phyloP scores from a whole-genome alignment of 1,284 basidiomycete species.

The Rhizoctonia solani region DNA sequence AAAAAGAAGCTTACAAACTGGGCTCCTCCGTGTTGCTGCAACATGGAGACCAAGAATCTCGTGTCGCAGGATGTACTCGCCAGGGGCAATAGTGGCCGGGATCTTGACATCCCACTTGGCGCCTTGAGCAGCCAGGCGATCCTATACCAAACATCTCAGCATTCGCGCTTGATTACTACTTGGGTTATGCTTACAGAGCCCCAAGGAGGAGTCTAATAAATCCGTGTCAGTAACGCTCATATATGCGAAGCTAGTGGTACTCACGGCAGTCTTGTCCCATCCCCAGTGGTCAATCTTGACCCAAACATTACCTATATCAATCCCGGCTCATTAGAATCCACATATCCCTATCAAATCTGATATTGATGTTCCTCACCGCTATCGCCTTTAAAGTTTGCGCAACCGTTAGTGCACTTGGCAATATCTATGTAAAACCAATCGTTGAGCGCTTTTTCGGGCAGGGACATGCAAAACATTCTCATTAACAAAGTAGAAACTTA shows the following conservation, averaged over 20 bases:
- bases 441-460: background rate
- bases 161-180: too few species aligned
- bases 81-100: conserved; percentile 5
- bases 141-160: background rate
- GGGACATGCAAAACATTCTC: background rate
- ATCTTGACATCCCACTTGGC: conserved; percentile 28
- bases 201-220: background rate
- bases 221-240: background rate
- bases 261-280: conserved; percentile 29
- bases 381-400: conserved; percentile 25
- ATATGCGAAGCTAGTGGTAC: background rate
- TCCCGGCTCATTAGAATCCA: background rate
- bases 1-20: conserved; percentile 8
- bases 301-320: conserved; percentile 14
- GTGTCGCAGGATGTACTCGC: conserved; percentile 20
- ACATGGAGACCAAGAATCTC: conserved; percentile 27
- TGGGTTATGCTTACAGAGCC: too few species aligned
- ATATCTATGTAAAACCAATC: conserved; percentile 2
- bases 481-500: background rate
- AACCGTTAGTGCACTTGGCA: conserved; percentile 30
- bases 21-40: conserved; percentile 3
- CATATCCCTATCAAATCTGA: background rate
- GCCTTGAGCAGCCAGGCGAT: conserved; percentile 18
- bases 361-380: background rate
- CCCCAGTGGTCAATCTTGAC: conserved; percentile 32